Evolutionary conservation across 148 eudicot genomes (phyloP).

Genomic region (Arbutus unedo): DNA sequence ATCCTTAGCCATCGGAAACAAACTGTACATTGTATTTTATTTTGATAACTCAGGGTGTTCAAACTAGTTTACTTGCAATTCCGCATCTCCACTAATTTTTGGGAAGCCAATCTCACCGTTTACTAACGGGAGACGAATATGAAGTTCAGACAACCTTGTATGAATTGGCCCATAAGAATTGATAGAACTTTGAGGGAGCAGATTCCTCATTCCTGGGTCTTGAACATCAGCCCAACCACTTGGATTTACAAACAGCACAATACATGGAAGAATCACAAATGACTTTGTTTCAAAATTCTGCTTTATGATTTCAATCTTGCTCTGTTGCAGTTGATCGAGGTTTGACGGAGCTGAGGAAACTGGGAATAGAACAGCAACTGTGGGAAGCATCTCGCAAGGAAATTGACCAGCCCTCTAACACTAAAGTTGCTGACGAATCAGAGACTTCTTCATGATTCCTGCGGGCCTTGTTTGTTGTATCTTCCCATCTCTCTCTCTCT

Average conservation of each 20-base stretch:
- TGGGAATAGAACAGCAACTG: slow-evolving; percentile 80
- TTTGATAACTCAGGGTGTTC: no score
- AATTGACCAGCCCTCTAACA: slow-evolving; percentile 47
- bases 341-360: slow-evolving; percentile 40
- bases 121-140: no score
- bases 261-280: not conserved
- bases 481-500: not conserved
- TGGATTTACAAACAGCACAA: not conserved
- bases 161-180: no score
- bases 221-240: no score
- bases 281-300: not conserved
- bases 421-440: slow-evolving; percentile 38
- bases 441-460: slow-evolving; percentile 43
- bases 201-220: no score
- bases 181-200: no score
- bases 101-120: no score
- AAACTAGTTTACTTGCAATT: no score
- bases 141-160: no score
- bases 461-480: not conserved
- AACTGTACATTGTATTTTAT: not conserved
- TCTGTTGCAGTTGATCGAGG: slow-evolving; percentile 28
- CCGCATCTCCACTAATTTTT: no score
- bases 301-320: not conserved
- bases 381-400: slow-evolving; percentile 98
- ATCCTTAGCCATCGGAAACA: not conserved